phyloP scores from a whole-genome alignment of 768 basidiomycete species.

The Pisolithus albus region DNA sequence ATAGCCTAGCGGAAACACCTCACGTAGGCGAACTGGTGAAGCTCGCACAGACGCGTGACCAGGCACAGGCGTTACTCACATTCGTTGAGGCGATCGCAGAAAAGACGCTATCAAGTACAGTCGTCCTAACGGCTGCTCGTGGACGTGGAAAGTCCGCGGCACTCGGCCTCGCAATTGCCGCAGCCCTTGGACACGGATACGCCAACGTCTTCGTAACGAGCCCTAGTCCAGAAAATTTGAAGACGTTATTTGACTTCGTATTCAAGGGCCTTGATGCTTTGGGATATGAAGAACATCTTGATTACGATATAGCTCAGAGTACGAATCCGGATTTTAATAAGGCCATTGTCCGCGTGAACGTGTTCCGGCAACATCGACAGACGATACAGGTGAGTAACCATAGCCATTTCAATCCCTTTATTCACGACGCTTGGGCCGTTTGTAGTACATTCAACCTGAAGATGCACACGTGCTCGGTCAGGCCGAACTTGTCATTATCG shows the following conservation, averaged over 20 bases:
- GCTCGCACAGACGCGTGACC: conserved; percentile 87
- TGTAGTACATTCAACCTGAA: conserved; percentile 96
- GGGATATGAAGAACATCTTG: conserved; percentile 95
- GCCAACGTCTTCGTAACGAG: conserved; percentile 98
- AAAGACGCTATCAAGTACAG: conserved; percentile 90
- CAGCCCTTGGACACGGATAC: conserved; percentile 89
- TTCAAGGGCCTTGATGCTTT: conserved; percentile 94
- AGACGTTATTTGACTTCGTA: conserved; percentile 95
- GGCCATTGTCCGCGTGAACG: conserved; percentile 91
- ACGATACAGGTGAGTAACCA: conserved; percentile 77
- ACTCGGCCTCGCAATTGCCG: conserved; percentile 89
- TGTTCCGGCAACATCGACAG: conserved; percentile 90
- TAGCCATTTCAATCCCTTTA: neutral
- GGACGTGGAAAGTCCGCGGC: conserved; percentile 97
- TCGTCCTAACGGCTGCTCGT: conserved; percentile 89
- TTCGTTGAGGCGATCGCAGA: conserved; percentile 92
- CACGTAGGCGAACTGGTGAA: conserved; percentile 86
- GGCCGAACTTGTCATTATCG: conserved; percentile 95
- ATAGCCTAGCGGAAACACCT: conserved; percentile 72
- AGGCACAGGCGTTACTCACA: conserved; percentile 89
- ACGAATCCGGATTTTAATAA: conserved; percentile 94
- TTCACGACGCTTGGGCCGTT: conserved; percentile 1
- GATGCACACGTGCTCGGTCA: conserved; percentile 97
- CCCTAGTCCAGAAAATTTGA: conserved; percentile 95
- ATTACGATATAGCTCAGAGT: conserved; percentile 94